Percentiles rank a stretch among this genome's conserved stretches.
Conservation (phyloP, 2,329 filamentous ascomycete species). For the Chaetomium sp. region DNA sequence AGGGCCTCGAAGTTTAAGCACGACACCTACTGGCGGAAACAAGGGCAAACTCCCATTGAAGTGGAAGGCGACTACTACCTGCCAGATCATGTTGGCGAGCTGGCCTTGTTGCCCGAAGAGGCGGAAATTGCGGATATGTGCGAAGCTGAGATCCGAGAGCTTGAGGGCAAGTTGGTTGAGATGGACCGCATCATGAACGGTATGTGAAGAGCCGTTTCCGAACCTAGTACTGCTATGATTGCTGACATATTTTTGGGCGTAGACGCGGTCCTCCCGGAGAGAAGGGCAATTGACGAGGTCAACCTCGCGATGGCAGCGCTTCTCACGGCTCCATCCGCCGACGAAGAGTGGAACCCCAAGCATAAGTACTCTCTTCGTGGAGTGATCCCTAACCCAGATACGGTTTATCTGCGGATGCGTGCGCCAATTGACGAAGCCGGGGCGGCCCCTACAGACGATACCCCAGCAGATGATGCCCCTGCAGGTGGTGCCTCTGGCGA, state of each 20-base stretch:
- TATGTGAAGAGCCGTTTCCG: slow-evolving; percentile 3
- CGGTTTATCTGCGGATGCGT: slow-evolving; percentile 26
- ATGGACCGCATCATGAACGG: slow-evolving; percentile 16
- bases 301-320: slow-evolving; percentile 3
- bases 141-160: slow-evolving; percentile 11
- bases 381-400: slow-evolving; percentile 23
- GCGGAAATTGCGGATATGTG: slow-evolving; percentile 13
- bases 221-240: background rate
- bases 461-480: background rate
- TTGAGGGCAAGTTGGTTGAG: slow-evolving; percentile 11
- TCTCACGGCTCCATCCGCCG: slow-evolving; percentile 21
- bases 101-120: slow-evolving; percentile 14
- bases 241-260: background rate
- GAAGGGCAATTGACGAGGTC: background rate
- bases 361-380: slow-evolving; percentile 29
- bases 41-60: slow-evolving; percentile 6
- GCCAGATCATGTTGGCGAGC: slow-evolving; percentile 13
- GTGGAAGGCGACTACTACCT: slow-evolving; percentile 17
- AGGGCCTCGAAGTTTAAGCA: slow-evolving; percentile 14
- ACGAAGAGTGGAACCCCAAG: slow-evolving; percentile 24
- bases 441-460: slow-evolving; percentile 6
- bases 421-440: slow-evolving; percentile 18
- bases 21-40: slow-evolving; percentile 17
- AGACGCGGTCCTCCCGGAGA: slow-evolving; percentile 10
- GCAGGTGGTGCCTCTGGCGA: slow-evolving; percentile 9